Base-by-base conservation (phyloP, 257 asterid species). In the Penstemon eatonii region DNA sequence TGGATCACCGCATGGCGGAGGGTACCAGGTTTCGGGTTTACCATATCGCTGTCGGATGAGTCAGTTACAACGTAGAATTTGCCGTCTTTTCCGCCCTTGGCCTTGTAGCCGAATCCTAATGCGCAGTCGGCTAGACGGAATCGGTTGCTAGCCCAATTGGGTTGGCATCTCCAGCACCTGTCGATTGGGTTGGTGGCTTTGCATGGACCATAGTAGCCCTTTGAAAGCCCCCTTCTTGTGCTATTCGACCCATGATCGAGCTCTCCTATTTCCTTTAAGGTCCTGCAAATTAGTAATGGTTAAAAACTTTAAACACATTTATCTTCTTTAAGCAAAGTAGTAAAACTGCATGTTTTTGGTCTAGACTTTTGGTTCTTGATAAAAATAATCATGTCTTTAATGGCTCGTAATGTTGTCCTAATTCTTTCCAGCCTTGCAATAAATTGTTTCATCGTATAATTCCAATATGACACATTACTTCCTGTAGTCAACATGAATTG, bases 121-220 rank as follows among this genome's bases (percentile, higher is more conserved):
- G 56, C 77, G 51, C 83, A 79, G 8, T 75, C 75, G 3, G 79
- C 83, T 7, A 79, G 70, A 59, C 76, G 59, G 13, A 66, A 66
- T 43, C 83, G 66, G 61, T 79, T 74, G 10, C 51, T 7, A 1
- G 75, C 83, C 83, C 80, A 79, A 10, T 71, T 52, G 3, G 75
- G 66, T 5, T 79, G 73, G 73, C 80, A 79, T 58, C 83, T 75
- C 83, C 83, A 79, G 13, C 80, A 79, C 44, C 60, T 55, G 44
- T 79, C 83, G 15, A 79, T 79, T 10, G 89, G 89, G 51, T 84
- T 84, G 37, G 85, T 70, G 0, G 66, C 81, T 66, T 1, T 10
- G 73, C 89, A 84, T 43, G 72, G 71, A 0, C 82, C 83, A 0
- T 0, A 11, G 25, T 69, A 12, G 3, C 9, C 61, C 18, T 59